Evolutionary conservation across 805 yeast species (phyloP).

Genomic region (Wickerhamiella dianesei): DNA sequence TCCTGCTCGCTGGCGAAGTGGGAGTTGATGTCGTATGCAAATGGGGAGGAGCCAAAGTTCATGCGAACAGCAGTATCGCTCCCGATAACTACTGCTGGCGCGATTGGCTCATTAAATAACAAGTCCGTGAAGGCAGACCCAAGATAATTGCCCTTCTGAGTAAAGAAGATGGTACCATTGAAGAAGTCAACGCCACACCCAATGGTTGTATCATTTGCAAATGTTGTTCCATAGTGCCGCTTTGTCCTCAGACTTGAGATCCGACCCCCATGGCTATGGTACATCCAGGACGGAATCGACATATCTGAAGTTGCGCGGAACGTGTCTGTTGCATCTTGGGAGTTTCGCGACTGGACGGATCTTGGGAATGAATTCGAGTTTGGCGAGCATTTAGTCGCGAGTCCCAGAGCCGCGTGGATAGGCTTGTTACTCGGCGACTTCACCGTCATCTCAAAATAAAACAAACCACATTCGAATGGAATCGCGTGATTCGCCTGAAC

Average conservation of each 20-base stretch:
- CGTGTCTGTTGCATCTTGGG: neutral
- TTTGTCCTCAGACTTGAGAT: neutral
- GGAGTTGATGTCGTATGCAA: constrained; percentile 3
- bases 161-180: neutral
- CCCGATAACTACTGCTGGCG: neutral
- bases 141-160: neutral
- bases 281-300: neutral
- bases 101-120: neutral
- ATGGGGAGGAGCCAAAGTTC: neutral
- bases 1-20: neutral
- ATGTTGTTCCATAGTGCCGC: neutral
- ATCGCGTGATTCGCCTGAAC: neutral
- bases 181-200: constrained; percentile 1
- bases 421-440: neutral
- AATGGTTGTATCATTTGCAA: neutral
- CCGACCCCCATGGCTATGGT: neutral
- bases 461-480: neutral
- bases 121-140: neutral
- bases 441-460: neutral
- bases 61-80: neutral
- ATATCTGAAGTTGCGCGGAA: neutral
- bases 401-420: neutral
- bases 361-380: neutral
- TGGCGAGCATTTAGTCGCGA: neutral
- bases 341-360: neutral